Conservation (phyloP, 371 early-diverging fungal genomes). For the Fennellomyces sp. region DNA sequence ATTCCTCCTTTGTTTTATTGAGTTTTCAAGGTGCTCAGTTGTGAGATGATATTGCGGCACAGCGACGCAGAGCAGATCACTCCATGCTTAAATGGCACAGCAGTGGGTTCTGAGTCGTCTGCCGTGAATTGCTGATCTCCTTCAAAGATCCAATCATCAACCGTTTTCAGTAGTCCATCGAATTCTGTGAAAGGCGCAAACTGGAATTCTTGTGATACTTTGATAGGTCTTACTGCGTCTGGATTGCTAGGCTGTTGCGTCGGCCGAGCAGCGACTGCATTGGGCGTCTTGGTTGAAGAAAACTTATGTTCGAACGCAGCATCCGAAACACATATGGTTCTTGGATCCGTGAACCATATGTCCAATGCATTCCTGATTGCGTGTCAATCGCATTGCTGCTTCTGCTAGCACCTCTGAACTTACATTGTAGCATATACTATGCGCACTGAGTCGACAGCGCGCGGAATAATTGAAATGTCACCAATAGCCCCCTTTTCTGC, state of each 20-base stretch:
- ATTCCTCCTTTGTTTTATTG: background rate
- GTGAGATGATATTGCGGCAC: constrained; percentile 22
- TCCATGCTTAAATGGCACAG: constrained; percentile 54
- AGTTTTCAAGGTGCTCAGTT: constrained; percentile 4
- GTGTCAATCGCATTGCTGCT: constrained; percentile 18
- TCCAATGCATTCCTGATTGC: no score
- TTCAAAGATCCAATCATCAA: constrained; percentile 40
- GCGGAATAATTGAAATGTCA: constrained; percentile 56
- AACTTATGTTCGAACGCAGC: constrained; percentile 38
- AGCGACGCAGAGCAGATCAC: constrained; percentile 48
- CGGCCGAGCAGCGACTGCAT: background rate
- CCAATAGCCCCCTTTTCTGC: constrained; percentile 36
- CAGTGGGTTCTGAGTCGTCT: constrained; percentile 28
- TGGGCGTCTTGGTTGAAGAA: no score
- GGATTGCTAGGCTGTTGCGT: background rate
- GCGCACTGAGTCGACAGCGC: constrained; percentile 54
- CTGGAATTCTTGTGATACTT: constrained; percentile 38
- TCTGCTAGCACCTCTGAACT: constrained; percentile 6
- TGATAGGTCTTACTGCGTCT: constrained; percentile 22
- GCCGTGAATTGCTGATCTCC: constrained; percentile 6
- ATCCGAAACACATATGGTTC: constrained; percentile 41
- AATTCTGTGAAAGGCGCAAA: constrained; percentile 39
- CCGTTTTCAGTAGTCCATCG: constrained; percentile 22
- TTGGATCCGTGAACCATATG: constrained; percentile 38
- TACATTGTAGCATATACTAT: constrained; percentile 60